A percentile compares a stretch with the other conserved stretches of the same genome.
Conservation (phyloP, 2,329 filamentous ascomycete genomes). For the Dothistroma pini region DNA sequence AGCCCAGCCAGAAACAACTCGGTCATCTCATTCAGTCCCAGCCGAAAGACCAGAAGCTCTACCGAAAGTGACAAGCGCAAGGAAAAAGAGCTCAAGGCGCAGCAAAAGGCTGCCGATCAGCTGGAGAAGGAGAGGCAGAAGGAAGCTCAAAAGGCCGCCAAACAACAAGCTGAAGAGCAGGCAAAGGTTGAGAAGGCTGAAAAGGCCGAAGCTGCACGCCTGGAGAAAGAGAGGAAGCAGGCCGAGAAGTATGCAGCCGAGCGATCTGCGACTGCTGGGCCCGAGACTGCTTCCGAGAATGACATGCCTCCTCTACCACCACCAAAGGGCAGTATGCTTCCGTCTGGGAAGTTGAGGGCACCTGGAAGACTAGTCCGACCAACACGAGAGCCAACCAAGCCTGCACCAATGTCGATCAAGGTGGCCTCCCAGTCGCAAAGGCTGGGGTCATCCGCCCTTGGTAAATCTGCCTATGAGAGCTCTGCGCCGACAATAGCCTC, state of each 20-base stretch:
- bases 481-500: slow-evolving; percentile 31
- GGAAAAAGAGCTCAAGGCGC: slow-evolving; percentile 60
- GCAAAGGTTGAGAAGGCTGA: slow-evolving; percentile 38
- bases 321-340: slow-evolving; percentile 45
- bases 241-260: slow-evolving; percentile 19
- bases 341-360: slow-evolving; percentile 36
- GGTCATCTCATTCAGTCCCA: slow-evolving; percentile 30
- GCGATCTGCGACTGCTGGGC: slow-evolving; percentile 32
- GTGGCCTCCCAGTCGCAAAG: slow-evolving; percentile 51
- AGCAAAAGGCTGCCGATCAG: slow-evolving; percentile 59
- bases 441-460: slow-evolving; percentile 16
- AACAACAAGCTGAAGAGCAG: slow-evolving; percentile 50
- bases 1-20: slow-evolving; percentile 26
- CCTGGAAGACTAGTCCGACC: slow-evolving; percentile 36
- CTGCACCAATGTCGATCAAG: slow-evolving; percentile 67
- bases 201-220: slow-evolving; percentile 35
- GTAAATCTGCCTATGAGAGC: slow-evolving; percentile 16
- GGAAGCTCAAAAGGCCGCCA: slow-evolving; percentile 63
- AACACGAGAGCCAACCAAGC: slow-evolving; percentile 57
- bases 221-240: slow-evolving; percentile 34
- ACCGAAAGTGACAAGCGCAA: slow-evolving; percentile 60
- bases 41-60: slow-evolving; percentile 55
- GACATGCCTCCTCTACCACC: slow-evolving; percentile 61
- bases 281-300: slow-evolving; percentile 41
- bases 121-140: slow-evolving; percentile 66